A percentile compares a stretch with the other conserved stretches of the same genome.
These are phyloP conservation scores for Schoenoplectus triqueter DNA, from an alignment of 202 grass and related monocot species.

Conservation along the genomic window DNA sequence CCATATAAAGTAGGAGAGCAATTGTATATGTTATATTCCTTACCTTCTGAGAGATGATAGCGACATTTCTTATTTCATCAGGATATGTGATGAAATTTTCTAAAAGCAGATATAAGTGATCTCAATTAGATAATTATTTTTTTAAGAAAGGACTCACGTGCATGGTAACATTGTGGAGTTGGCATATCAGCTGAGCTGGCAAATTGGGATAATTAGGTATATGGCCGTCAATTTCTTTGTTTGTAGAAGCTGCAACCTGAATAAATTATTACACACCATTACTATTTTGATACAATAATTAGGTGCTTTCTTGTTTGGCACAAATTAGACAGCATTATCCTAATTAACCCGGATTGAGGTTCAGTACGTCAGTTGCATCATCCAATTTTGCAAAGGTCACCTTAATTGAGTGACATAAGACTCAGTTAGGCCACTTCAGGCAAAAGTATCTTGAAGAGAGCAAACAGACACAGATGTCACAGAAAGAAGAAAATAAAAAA, in stretches of 20 bases:
- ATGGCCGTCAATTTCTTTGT: constrained; percentile 88
- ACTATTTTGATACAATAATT: neutral
- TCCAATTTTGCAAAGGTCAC: constrained; percentile 11
- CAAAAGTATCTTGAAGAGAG: neutral
- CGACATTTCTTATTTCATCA: constrained; percentile 12
- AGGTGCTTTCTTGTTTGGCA: neutral
- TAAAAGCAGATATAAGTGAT: neutral
- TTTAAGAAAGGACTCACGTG: constrained; percentile 60
- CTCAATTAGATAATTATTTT: neutral
- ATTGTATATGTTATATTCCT: constrained; percentile 1
- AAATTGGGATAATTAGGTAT: constrained; percentile 95
- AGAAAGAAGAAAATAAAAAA: neutral
- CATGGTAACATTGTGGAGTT: constrained; percentile 99
- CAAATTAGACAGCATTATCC: neutral
- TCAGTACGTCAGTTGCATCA: constrained; percentile 14
- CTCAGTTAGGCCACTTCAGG: neutral
- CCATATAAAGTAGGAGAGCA: neutral
- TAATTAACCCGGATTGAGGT: neutral
- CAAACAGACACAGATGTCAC: neutral
- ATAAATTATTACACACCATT: constrained; percentile 29
- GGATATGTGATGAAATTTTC: neutral
- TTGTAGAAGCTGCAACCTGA: constrained; percentile 92
- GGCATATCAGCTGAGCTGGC: constrained; percentile 91
- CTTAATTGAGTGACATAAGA: constrained; percentile 25
- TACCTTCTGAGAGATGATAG: neutral